Percentiles rank a stretch among this genome's conserved stretches.
phyloP scores from a whole-genome alignment of 345 rosid genomes.

The Gossypium thurberi region DNA sequence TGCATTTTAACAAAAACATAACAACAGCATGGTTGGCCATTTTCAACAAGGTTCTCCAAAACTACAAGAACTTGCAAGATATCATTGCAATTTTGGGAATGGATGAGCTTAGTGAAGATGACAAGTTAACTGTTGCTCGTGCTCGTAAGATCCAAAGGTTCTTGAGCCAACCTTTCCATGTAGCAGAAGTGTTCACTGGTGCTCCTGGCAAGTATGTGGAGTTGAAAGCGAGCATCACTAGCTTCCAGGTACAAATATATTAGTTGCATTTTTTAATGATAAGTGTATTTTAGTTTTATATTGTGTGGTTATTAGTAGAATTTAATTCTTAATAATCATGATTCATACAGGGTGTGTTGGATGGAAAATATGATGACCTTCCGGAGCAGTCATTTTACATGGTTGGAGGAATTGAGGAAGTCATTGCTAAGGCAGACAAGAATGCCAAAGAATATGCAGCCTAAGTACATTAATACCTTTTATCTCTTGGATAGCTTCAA shows the following conservation, averaged over 20 bases:
- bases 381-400: constrained; percentile 76
- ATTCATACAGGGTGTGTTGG: constrained; percentile 57
- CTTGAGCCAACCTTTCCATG: constrained; percentile 99
- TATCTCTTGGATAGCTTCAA: not conserved
- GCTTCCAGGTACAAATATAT: constrained; percentile 69
- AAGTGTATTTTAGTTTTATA: too few species aligned
- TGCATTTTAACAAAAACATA: too few species aligned
- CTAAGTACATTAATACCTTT: constrained; percentile 16
- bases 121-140: constrained; percentile 88
- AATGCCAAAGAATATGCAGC: constrained; percentile 63
- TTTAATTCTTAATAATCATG: too few species aligned
- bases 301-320: too few species aligned
- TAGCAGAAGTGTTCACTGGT: constrained; percentile 97
- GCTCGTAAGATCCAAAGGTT: constrained; percentile 95
- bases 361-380: constrained; percentile 80
- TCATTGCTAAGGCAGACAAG: constrained; percentile 74
- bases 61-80: constrained; percentile 98
- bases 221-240: constrained; percentile 74
- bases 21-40: too few species aligned
- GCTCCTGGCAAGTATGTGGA: constrained; percentile 97
- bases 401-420: constrained; percentile 86
- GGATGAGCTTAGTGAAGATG: constrained; percentile 99
- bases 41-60: constrained; percentile 95
- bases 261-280: too few species aligned
- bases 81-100: constrained; percentile 96